Evolutionary conservation across 2,329 filamentous ascomycete genomes (phyloP), one percentile per base, ranked within the genome.

Genomic region (Pochonia chlamydosporia): DNA sequence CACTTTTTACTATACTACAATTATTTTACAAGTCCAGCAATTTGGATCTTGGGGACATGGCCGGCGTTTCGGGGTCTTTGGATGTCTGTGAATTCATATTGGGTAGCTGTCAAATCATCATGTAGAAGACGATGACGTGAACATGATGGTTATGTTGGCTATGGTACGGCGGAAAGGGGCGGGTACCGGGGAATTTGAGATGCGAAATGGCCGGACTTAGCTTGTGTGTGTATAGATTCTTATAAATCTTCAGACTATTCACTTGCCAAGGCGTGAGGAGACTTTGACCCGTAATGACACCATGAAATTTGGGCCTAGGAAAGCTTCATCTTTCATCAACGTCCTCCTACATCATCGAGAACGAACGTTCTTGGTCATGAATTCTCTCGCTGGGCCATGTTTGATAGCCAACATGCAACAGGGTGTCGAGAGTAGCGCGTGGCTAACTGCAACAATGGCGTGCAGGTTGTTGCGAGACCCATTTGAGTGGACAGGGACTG

Each of bases 401-500:
- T 35, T 35, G n/a, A 23, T n/a, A 4, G 28, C 25, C 41, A 31
- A 7, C 14, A 18, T 18, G 31, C 31, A 18, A 9, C 44, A 14
- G 28, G 16, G 24, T 14, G 37, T 21, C 13, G 26, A 14, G 9
- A 21, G 36, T 21, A 31, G 39, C 21, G 46, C 37, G 24, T 26
- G 40, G 40, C 21, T 28, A 33, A 48, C 41, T 44, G 46, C 26
- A 48, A 18, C 21, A 24, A 48, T 35, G 41, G 28, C 36, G 36
- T 44, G 41, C 46, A 48, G 41, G 10, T 13, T 30, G n/a, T 20
- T 23, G 35, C 4, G 10, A 39, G 35, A 5, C n/a, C 41, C 25
- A 21, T n/a, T n/a, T n/a, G n/a, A 14, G 7, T 24, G 21, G 1
- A 14, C 18, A 9, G 42, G 10, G 13, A 30, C 23, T 16, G 31